A percentile compares a stretch with the other conserved stretches of the same genome.
These are phyloP conservation scores for Coniochaeta hoffmannii DNA, from an alignment of 2,329 filamentous ascomycete species.

Conservation along the genomic window DNA sequence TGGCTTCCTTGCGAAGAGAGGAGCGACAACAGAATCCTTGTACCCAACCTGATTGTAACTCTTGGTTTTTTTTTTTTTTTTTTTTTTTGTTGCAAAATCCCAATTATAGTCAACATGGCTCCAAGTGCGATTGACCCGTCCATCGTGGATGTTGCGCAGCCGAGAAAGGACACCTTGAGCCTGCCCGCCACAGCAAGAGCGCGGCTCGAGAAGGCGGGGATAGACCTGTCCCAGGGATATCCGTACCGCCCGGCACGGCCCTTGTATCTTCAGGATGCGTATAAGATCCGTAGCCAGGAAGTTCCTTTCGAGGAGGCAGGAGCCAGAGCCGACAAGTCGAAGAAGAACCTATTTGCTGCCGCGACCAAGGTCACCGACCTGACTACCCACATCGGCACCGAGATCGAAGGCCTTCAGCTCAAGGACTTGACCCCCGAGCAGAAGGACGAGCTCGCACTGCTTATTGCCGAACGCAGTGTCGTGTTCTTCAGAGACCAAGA, in stretches of 20 bases:
- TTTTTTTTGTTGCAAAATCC: too few relatives aligned
- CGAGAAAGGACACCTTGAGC: conserved; percentile 55
- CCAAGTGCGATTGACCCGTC: conserved; percentile 53
- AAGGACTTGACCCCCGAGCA: conserved; percentile 53
- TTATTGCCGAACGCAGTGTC: conserved; percentile 57
- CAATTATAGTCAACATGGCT: conserved; percentile 25
- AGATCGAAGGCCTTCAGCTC: conserved; percentile 56
- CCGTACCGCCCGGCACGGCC: conserved; percentile 62
- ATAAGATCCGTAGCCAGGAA: conserved; percentile 53
- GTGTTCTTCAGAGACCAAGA: conserved; percentile 62
- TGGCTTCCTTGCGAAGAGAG: too few relatives aligned
- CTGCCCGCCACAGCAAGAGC: conserved; percentile 50
- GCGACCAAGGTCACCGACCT: conserved; percentile 57
- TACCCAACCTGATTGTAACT: background rate
- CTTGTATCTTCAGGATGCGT: conserved; percentile 62
- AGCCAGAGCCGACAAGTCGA: conserved; percentile 56
- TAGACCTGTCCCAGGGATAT: conserved; percentile 64
- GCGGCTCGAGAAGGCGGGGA: conserved; percentile 58
- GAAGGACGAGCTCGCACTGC: conserved; percentile 52
- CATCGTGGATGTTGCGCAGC: conserved; percentile 57
- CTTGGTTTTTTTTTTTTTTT: too few relatives aligned
- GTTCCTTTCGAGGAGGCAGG: conserved; percentile 53
- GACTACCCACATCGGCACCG: conserved; percentile 55
- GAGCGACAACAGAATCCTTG: background rate
- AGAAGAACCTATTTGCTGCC: conserved; percentile 51